Percentiles rank a stretch among this genome's conserved stretches.
phyloP scores from a whole-genome alignment of 306 rosid species.

The Macrotyloma uniflorum region DNA sequence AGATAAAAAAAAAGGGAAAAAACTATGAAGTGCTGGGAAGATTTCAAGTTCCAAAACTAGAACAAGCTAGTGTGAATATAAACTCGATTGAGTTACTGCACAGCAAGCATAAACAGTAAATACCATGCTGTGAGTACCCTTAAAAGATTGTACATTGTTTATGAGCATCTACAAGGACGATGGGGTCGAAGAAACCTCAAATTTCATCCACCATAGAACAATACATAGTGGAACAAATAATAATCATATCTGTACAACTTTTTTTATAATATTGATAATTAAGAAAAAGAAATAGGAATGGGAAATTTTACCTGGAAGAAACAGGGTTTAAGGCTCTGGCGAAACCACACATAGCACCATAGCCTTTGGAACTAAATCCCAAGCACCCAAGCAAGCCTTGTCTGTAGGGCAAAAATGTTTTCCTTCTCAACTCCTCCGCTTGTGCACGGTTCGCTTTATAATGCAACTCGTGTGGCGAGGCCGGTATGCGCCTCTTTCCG shows the following conservation, averaged over 20 bases:
- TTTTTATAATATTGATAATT: background rate
- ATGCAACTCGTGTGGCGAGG: constrained; percentile 91
- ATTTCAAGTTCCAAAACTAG: background rate
- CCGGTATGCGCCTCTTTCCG: constrained; percentile 70
- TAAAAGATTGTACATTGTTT: constrained; percentile 35
- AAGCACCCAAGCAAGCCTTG: constrained; percentile 93
- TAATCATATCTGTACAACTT: constrained; percentile 44
- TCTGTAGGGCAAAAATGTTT: constrained; percentile 89
- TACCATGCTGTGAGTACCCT: constrained; percentile 10
- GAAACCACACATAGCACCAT: constrained; percentile 91
- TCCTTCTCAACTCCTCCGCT: constrained; percentile 84
- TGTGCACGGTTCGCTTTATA: constrained; percentile 89
- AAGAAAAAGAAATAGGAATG: background rate
- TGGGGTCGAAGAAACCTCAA: background rate
- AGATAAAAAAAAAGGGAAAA: background rate
- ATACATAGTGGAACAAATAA: background rate
- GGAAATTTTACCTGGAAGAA: constrained; percentile 70
- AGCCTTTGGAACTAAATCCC: constrained; percentile 94
- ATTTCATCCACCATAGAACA: background rate
- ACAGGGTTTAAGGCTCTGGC: constrained; percentile 96
- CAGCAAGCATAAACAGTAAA: constrained; percentile 28
- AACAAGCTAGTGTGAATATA: background rate
- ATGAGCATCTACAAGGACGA: constrained; percentile 13
- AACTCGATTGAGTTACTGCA: background rate
- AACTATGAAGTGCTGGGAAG: background rate